Conservation (phyloP, 306 rosid species). For the Mucuna pruriens region DNA sequence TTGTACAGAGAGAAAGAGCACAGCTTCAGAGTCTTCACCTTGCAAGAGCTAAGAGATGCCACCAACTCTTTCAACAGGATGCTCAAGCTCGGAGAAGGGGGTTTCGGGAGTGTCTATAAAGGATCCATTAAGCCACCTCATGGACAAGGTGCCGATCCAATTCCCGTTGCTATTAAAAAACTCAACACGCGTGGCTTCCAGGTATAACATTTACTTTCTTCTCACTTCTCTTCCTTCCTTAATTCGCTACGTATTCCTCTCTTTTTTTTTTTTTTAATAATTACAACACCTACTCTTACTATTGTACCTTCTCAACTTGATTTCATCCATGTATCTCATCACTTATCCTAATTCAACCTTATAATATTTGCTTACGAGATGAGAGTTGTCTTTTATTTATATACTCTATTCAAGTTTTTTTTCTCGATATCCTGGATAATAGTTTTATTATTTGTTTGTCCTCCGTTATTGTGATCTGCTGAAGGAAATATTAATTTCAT, state of each 20-base stretch:
- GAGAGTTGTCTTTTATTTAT: no score
- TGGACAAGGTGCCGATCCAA: slow-evolving; percentile 59
- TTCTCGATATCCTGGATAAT: no score
- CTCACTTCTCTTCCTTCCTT: no score
- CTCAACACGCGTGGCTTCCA: slow-evolving; percentile 84
- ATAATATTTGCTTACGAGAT: no score
- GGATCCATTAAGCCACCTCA: slow-evolving; percentile 60
- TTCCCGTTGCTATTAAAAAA: slow-evolving; percentile 77
- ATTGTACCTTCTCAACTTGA: not conserved
- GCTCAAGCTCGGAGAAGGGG: slow-evolving; percentile 93
- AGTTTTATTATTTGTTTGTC: not conserved
- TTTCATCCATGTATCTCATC: no score
- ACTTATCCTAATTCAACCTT: no score
- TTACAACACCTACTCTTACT: not conserved
- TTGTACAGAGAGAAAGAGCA: slow-evolving; percentile 82
- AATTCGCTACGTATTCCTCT: no score
- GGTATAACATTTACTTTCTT: no score
- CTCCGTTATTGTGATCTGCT: slow-evolving; percentile 15
- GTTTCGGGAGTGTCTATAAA: slow-evolving; percentile 87
- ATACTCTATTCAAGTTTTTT: no score
- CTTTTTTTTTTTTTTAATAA: not conserved
- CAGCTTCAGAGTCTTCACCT: slow-evolving; percentile 62
- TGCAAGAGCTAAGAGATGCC: slow-evolving; percentile 73
- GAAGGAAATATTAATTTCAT: not conserved
- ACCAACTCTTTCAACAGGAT: slow-evolving; percentile 66